These are phyloP conservation scores for Salix brachista DNA, from an alignment of 345 rosid genomes.

Conservation along the genomic window DNA sequence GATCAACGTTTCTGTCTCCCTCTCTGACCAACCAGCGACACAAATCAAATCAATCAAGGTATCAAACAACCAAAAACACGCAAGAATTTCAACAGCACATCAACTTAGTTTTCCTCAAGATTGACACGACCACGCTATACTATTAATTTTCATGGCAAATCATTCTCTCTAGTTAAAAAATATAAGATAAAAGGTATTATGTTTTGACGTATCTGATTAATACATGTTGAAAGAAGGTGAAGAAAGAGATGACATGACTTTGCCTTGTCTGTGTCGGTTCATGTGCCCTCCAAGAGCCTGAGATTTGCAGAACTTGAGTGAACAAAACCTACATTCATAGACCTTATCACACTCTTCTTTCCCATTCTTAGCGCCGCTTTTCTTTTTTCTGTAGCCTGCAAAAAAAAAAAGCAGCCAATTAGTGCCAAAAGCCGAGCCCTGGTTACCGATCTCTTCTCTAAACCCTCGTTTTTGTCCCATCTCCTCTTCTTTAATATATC, in stretches of 20 bases:
- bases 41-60: slow-evolving; percentile 22
- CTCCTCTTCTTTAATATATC: not conserved
- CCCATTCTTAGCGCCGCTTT: slow-evolving; percentile 65
- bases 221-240: not conserved
- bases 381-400: slow-evolving; percentile 51
- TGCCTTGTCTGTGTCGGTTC: slow-evolving; percentile 99
- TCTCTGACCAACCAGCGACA: slow-evolving; percentile 49
- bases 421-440: slow-evolving; percentile 38
- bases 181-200: not conserved
- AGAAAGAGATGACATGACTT: slow-evolving; percentile 9
- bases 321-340: slow-evolving; percentile 98
- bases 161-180: not conserved
- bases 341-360: slow-evolving; percentile 85
- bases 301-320: slow-evolving; percentile 99
- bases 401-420: slow-evolving; percentile 30
- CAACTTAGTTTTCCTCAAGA: slow-evolving; percentile 27
- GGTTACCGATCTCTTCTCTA: slow-evolving; percentile 9
- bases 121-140: slow-evolving; percentile 31
- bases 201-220: not conserved
- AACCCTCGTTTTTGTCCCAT: not conserved
- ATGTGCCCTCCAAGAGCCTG: slow-evolving; percentile 99
- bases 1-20: slow-evolving; percentile 97
- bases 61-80: not conserved
- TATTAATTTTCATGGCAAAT: slow-evolving; percentile 7
- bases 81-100: slow-evolving; percentile 22